A percentile compares a stretch with the other conserved stretches of the same genome.
Conservation (phyloP, 345 rosid genomes). For the Gossypium raimondii region DNA sequence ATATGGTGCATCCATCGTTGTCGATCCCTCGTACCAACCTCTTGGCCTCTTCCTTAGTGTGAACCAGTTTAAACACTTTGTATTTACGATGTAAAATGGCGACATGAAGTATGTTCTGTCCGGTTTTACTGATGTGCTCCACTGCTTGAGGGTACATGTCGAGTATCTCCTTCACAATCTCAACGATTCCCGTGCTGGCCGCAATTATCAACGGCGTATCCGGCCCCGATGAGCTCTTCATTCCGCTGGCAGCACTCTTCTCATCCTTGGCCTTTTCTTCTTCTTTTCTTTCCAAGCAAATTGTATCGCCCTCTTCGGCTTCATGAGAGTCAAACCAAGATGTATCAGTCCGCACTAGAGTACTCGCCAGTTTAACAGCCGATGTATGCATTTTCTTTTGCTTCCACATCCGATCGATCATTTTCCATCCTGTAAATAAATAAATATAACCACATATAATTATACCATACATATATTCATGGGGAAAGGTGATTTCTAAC, state of each 20-base stretch:
- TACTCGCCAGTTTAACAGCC: constrained; percentile 8
- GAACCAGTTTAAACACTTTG: not conserved
- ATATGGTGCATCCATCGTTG: constrained; percentile 16
- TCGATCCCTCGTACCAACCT: constrained; percentile 14
- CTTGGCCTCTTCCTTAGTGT: not conserved
- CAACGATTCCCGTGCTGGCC: constrained; percentile 9
- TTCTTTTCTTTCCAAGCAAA: constrained; percentile 10
- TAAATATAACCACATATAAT: not conserved
- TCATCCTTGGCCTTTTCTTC: not conserved
- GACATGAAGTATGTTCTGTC: constrained; percentile 19
- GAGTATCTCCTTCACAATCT: constrained; percentile 15
- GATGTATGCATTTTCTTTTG: not conserved
- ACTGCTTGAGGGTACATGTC: constrained; percentile 10
- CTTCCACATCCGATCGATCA: not conserved
- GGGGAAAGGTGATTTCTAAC: not conserved
- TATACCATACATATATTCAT: not conserved
- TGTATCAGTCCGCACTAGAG: not conserved
- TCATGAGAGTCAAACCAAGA: constrained; percentile 6
- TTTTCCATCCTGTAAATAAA: not conserved
- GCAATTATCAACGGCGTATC: constrained; percentile 18
- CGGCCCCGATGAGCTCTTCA: not conserved
- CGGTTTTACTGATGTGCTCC: constrained; percentile 6
- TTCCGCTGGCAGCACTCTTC: not conserved
- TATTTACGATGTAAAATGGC: not conserved
- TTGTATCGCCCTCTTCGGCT: not conserved